Base-by-base conservation (phyloP, 176 grass and related monocot genomes). In the Eremochloa ophiuroides region DNA sequence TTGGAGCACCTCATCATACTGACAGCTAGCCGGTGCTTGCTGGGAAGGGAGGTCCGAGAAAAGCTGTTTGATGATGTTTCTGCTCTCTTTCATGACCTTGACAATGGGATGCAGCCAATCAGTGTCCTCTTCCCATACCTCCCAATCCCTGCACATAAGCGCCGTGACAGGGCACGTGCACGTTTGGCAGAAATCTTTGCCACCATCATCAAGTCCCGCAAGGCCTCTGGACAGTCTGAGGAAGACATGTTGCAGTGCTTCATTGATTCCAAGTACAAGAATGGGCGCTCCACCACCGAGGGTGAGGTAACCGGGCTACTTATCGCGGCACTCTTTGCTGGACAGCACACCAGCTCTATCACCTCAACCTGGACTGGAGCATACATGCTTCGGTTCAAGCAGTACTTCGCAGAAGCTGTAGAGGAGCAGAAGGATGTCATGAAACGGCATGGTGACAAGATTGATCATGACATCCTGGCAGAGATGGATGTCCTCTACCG, bases 221-320 rank as follows among this genome's bases (percentile, higher is more conserved):
- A 98, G 88, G 68, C 75, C 68, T 92, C 86, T 53, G 90, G 93
- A 82, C 86, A 81, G 31, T 77, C 84, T 0, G 96, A 95, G 74
- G 88, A 93, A 80, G 96, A 98, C 85, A 98, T 98, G 96, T 82
- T 98, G 72, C 96, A 98, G 64, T 95, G 88, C 86, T 98, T 98
- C 82, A 98, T 98, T 55, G 93, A 98, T 63, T 98, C 96, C 38
- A 98, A 91, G 87, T 98, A 98, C 88, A 98, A 95, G 76, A 90
- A 93, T 58, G 96, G 96, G 10, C 90, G 93, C 38, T 22, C 84
- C 29, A 93, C 96, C 16, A 95, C 90, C 4, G 96, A 98, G 79
- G 16, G 82, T 8, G 96, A 98, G 78, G 85, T 95, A 42, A 98
- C 93, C 0, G 96, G 96, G 29, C 87, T 98, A 23, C 91, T 98